Conservation (phyloP, 345 rosid species). For the Diplotaxis tenuifolia region DNA sequence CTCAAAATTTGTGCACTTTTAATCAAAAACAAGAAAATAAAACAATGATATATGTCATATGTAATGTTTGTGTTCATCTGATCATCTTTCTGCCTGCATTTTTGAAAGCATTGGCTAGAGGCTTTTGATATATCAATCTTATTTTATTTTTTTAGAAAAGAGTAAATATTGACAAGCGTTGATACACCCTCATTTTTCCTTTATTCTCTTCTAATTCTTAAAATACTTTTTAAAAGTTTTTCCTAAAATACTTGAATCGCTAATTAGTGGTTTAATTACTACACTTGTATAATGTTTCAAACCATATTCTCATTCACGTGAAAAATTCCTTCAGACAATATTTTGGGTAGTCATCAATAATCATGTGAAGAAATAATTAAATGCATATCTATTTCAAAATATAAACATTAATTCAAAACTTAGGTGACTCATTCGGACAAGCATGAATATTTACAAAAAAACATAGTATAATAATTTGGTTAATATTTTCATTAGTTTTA, state of each 20-base stretch:
- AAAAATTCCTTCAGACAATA: background rate
- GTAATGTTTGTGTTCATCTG: background rate
- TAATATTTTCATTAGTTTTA: too few relatives aligned
- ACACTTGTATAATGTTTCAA: background rate
- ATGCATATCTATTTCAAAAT: background rate
- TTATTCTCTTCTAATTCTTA: background rate
- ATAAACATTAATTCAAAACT: too few relatives aligned
- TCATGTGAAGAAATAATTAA: background rate
- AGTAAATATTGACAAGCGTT: background rate
- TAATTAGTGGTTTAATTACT: slow-evolving; percentile 11
- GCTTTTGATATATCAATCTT: background rate
- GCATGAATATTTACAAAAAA: too few relatives aligned
- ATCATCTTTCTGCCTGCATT: background rate
- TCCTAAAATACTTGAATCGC: background rate
- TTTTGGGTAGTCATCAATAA: background rate
- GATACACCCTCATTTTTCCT: background rate
- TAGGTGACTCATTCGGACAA: too few relatives aligned
- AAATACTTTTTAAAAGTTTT: background rate
- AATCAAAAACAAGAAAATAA: background rate
- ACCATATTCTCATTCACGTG: slow-evolving; percentile 25
- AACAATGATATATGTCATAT: background rate
- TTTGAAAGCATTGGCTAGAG: background rate
- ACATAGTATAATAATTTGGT: too few relatives aligned
- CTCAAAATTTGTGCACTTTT: background rate
- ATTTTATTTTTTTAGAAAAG: background rate